Evolutionary conservation across 768 basidiomycete species (phyloP), one percentile per base, ranked within the genome.

Genomic region (Auriscalpium orientale): DNA sequence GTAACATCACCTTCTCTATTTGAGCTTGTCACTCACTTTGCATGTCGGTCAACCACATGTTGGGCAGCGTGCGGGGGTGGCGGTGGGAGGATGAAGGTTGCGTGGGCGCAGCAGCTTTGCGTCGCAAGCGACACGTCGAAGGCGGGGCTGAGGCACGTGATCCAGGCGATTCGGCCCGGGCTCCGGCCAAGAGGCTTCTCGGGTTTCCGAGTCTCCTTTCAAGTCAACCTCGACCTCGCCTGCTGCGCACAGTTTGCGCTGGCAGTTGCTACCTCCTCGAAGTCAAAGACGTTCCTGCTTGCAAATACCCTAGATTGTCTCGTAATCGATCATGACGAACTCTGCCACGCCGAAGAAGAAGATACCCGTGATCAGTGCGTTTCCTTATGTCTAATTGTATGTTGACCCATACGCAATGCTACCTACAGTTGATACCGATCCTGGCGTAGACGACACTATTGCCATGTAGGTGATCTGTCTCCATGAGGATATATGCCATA

Each of bases 371-470:
- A 43, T 43, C 40, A 43, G 40, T 43, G 40, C 13, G 40, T 43
- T 43, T 43, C 4, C 15, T 18, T 18, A 43, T 43, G 9, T 43
- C 38, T 40, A 40, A 16, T n/a, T n/a, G n/a, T 28, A 4, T 28
- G 28, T 28, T 28, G 7, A 28, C 2, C 28, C 28, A 28, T 28
- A 28, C 7, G 28, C 7, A 28, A 28, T 28, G 28, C 28, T 5
- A 4, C 28, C 28, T n/a, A 34, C 63, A 91, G 88, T 91, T 64
- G 90, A 91, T 62, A 89, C 89, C 28, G 91, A 94, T 65, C 89
- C 91, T 8, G 91, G 91, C 36, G 85, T 91, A 4, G 91, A 94
- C 65, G 91, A 94, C 67, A 74, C 78, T 22, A 62, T 91, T 51
- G 90, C 90, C 33, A 82, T 94, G 89, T 87, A 56, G 56, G 83